phyloP scores from a whole-genome alignment of 495 filamentous ascomycete species.

The Lasiosphaeria miniovina region DNA sequence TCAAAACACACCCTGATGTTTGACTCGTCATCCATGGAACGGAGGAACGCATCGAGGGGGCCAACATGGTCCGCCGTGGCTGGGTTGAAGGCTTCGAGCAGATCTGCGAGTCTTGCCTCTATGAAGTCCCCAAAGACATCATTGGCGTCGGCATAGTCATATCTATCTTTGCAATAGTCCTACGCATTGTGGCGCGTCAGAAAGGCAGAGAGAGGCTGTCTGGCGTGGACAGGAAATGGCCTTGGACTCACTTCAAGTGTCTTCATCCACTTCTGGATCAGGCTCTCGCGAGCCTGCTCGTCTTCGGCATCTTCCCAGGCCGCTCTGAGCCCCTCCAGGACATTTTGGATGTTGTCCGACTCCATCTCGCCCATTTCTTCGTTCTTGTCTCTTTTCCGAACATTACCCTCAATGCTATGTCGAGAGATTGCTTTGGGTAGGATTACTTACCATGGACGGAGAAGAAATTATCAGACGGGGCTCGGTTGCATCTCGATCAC shows the following conservation, averaged over 20 bases:
- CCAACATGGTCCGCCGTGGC: not conserved
- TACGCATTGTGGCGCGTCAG: not conserved
- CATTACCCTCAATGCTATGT: not conserved
- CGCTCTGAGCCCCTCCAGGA: not conserved
- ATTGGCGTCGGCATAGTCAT: conserved; percentile 1
- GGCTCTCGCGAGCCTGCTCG: not conserved
- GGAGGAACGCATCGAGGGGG: conserved; percentile 1
- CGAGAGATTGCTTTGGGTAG: too few relatives aligned
- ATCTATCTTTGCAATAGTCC: conserved; percentile 1
- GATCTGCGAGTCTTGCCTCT: not conserved
- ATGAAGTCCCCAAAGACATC: conserved; percentile 5
- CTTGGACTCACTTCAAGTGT: conserved; percentile 3
- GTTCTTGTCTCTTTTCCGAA: not conserved
- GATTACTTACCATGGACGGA: too few relatives aligned
- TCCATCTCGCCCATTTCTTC: conserved; percentile 3
- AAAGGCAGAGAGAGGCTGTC: too few relatives aligned
- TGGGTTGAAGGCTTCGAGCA: not conserved
- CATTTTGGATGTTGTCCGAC: not conserved
- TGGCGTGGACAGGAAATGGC: too few relatives aligned
- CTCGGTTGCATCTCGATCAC: too few relatives aligned
- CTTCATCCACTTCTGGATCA: conserved; percentile 5
- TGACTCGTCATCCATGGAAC: not conserved
- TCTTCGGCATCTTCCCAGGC: conserved; percentile 2
- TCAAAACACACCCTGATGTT: conserved; percentile 9
- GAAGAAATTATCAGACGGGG: too few relatives aligned